phyloP scores from a whole-genome alignment of 345 rosid genomes.

The Lagerstroemia speciosa region DNA sequence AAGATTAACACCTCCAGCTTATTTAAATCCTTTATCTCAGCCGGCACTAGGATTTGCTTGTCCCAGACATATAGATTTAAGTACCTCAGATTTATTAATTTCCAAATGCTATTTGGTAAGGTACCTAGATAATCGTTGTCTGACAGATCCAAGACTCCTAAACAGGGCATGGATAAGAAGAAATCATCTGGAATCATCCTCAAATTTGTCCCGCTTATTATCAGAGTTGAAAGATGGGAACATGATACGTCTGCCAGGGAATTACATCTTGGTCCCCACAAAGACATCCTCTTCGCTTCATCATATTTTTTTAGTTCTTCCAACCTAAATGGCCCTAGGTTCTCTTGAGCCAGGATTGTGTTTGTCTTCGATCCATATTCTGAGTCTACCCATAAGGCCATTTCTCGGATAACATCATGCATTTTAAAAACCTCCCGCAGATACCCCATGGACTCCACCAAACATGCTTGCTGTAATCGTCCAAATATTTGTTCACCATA shows the following conservation, averaged over 20 bases:
- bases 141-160: not conserved
- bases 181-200: no score
- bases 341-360: not conserved
- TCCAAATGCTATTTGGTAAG: not conserved
- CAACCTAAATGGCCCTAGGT: fast-evolving
- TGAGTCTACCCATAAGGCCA: slow-evolving; percentile 12
- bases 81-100: not conserved
- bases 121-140: not conserved
- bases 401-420: slow-evolving; percentile 20
- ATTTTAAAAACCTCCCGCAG: not conserved
- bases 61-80: no score
- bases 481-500: slow-evolving; percentile 4
- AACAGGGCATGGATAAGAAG: not conserved
- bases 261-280: no score
- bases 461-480: slow-evolving; percentile 11
- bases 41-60: not conserved
- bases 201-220: no score
- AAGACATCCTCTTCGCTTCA: not conserved
- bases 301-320: not conserved
- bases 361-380: not conserved
- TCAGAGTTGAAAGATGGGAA: not conserved
- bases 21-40: no score
- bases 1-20: not conserved
- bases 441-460: slow-evolving; percentile 13
- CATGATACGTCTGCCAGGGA: not conserved